Base-by-base conservation (phyloP, 345 rosid species). In the Salix brachista region DNA sequence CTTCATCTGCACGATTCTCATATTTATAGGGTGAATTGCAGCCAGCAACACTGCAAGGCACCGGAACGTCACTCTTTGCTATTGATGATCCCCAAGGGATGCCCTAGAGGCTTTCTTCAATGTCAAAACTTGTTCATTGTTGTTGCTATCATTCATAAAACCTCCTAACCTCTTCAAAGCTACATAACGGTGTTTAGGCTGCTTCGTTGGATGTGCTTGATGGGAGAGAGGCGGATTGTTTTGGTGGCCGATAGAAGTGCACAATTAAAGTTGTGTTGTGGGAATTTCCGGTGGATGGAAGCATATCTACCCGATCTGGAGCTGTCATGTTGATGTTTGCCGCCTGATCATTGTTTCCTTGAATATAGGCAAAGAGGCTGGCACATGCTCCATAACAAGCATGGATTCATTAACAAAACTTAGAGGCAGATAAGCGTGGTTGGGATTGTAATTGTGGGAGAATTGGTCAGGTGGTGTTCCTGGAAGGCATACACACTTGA, bases 281-380 rank as follows among this genome's bases (percentile, higher is more conserved):
- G 26, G 62, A 56, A 23, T 28, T 56, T n/a, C 13, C 28, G 4
- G 6, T 56, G n/a, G 62, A 56, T 46, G 86, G 75, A 37, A 58
- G 11, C 46, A 83, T 76, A 21, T 77, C 66, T n/a, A 77, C 46
- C 72, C 77, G 26, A 67, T 81, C 78, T 73, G 82, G 83, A 19
- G 82, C 82, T 60, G 83, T 81, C 85, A 74, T 77, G 75, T 61
- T 72, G 62, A 79, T 72, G 30, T 67, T 76, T 41, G 64, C 76
- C 70, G 67, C 79, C 42, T 14, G 39, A 26, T 65, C 68, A 23
- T 58, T 58, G 64, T 58, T 58, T 23, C 64, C 28, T 58, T 58
- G 64, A 58, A 58, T 58, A 58, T 10, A 58, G 3, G 28, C 2
- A 3, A n/a, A 23, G 64, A 58, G 64, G 28, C 64, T 58, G 14